Evolutionary conservation across 768 basidiomycete genomes (phyloP).

Genomic region (Tephrocybe rancida): DNA sequence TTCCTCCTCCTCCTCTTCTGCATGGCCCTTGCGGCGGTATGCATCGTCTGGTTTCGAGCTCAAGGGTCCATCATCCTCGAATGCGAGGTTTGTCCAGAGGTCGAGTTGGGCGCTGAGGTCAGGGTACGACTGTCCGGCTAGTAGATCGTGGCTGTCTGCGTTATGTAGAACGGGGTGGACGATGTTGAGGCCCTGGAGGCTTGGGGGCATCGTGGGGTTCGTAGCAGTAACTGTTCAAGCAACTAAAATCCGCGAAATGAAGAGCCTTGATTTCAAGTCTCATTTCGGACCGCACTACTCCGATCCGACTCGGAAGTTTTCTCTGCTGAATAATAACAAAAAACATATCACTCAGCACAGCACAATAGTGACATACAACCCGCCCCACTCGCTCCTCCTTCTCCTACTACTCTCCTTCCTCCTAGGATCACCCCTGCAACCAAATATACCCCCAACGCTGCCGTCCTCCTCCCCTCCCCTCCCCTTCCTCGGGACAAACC

Average conservation of each 20-base stretch:
- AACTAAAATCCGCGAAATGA: no score
- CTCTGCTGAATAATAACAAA: no score
- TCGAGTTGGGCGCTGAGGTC: constrained; percentile 80
- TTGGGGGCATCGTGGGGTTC: constrained; percentile 51
- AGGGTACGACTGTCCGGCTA: constrained; percentile 64
- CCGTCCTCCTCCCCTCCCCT: no score
- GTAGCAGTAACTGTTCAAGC: background rate
- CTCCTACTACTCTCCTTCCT: no score
- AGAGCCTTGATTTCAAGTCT: no score
- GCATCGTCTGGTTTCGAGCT: constrained; percentile 31
- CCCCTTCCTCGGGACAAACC: no score
- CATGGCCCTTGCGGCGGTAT: constrained; percentile 34
- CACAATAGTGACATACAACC: no score
- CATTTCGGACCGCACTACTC: constrained; percentile 6
- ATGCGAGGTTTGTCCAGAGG: constrained; percentile 82
- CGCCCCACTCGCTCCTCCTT: no score
- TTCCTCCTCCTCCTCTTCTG: constrained; percentile 53
- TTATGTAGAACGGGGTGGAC: constrained; percentile 55
- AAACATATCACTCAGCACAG: no score
- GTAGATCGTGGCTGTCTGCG: constrained; percentile 56
- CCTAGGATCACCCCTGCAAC: no score
- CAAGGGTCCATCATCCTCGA: constrained; percentile 73
- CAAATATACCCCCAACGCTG: no score
- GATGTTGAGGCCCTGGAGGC: constrained; percentile 80
- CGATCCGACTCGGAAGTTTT: no score